Base-by-base conservation (phyloP, 805 yeast genomes). In the Suhomyces emberorum region DNA sequence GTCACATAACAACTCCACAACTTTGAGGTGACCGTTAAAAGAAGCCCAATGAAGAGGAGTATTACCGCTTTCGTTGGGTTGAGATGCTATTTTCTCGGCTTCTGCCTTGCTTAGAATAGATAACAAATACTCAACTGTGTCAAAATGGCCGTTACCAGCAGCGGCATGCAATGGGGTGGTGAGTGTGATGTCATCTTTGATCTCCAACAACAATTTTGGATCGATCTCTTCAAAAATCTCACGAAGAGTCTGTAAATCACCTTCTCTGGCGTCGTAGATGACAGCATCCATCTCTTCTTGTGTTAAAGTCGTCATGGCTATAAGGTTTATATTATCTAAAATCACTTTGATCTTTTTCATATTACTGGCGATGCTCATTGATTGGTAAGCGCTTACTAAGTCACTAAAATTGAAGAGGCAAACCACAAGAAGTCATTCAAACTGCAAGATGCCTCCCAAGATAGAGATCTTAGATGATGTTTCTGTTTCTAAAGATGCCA, bases 1-100 rank as follows among this genome's bases (percentile, higher is more conserved):
- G 15, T 84, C 91, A 58, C 91, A 81, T 29, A 93, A 65, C 9
- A 76, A 50, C 55, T 83, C 63, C 15, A 87, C 91, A 7, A 82
- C 66, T 3, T 75, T 80, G 39, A 87, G 59, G 50, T 88, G 88
- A 1, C 97, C 98, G 51, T 86, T 88, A 46, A 79, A 75, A 0
- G 95, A 75, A 0, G 98, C 97, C 99, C 99, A 93, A 58, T 93
- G 98, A 45, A 93, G 69, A 1, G 98, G 84, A 0, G 98, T 89
- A 58, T 93, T 93, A 2, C 98, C 98, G 15, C 83, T 77, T 33
- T 77, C 83, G 55, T 93, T 93, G 37, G 67, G 41, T 12, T 47
- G 48, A 17, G 55, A 42, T 10, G 61, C 69, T 38, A 63, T 50
- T 20, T 42, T 37, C 9, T 37, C 49, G 11, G 77, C 76, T 7